These are phyloP conservation scores for Theileria sp. DNA, from an alignment of 169 alveolate species.

Conservation along the genomic window DNA sequence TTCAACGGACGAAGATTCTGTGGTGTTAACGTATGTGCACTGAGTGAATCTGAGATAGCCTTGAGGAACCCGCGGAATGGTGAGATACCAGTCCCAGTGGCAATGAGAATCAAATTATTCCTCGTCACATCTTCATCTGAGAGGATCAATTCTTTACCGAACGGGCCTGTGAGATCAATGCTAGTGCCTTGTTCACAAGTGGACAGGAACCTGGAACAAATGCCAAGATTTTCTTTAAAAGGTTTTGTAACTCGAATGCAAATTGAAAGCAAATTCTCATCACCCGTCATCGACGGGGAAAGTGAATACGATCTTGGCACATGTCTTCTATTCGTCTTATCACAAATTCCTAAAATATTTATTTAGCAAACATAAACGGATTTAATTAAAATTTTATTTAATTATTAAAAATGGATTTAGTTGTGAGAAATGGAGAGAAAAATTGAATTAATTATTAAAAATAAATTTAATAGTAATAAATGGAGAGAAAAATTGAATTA, in stretches of 20 bases:
- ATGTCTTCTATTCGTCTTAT: conserved; percentile 25
- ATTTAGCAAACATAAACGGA: no score
- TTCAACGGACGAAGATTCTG: neutral
- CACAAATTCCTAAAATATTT: conserved; percentile 43
- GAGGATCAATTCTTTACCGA: conserved; percentile 19
- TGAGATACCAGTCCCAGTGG: conserved; percentile 77
- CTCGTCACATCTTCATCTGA: conserved; percentile 22
- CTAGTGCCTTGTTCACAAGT: conserved; percentile 25
- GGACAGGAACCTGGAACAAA: conserved; percentile 49
- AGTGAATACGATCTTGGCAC: conserved; percentile 59
- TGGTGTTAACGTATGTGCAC: neutral
- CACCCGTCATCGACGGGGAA: conserved; percentile 44
- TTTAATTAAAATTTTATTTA: no score
- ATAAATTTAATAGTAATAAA: no score
- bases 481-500: no score
- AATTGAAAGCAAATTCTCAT: conserved; percentile 26
- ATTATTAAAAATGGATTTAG: no score
- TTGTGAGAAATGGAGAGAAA: no score
- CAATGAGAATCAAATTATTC: conserved; percentile 66
- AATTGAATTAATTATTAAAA: no score
- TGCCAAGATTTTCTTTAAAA: neutral
- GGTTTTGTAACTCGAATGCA: conserved; percentile 32
- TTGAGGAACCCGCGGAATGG: conserved; percentile 68
- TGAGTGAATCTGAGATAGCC: neutral
- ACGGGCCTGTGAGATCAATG: conserved; percentile 37